Conservation (phyloP, 805 yeast genomes). For the Starmerella powellii region DNA sequence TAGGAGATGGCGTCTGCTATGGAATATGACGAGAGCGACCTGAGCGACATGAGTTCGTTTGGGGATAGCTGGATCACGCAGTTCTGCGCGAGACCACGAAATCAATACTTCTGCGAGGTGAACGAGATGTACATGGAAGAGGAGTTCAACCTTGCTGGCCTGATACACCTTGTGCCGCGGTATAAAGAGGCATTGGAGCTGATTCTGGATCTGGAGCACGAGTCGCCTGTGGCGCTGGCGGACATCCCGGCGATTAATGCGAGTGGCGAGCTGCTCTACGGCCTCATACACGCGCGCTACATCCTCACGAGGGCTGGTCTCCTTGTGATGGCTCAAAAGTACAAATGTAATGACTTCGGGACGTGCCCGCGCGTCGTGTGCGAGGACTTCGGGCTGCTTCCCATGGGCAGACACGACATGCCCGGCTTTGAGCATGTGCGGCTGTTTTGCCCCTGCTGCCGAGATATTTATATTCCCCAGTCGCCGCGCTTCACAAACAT, state of each 20-base stretch:
- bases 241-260: constrained; percentile 70
- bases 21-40: constrained; percentile 18
- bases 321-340: constrained; percentile 77
- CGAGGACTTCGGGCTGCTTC: constrained; percentile 78
- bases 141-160: constrained; percentile 89
- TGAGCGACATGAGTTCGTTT: constrained; percentile 18
- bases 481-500: constrained; percentile 75
- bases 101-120: constrained; percentile 86
- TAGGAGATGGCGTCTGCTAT: constrained; percentile 8
- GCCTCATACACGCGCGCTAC: constrained; percentile 85
- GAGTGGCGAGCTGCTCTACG: constrained; percentile 84
- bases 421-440: constrained; percentile 89
- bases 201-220: constrained; percentile 71
- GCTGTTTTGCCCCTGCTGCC: constrained; percentile 87
- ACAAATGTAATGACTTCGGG: constrained; percentile 80
- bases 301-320: constrained; percentile 82
- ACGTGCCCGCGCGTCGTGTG: constrained; percentile 82
- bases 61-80: constrained; percentile 54
- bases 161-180: constrained; percentile 72
- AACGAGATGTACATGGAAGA: constrained; percentile 89
- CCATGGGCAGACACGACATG: constrained; percentile 81
- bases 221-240: constrained; percentile 42
- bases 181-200: constrained; percentile 86
- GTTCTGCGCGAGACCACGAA: constrained; percentile 67
- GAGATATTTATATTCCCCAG: constrained; percentile 78